Evolutionary conservation across 2,329 filamentous ascomycete genomes (phyloP).

Genomic region (Colletotrichum sp.): DNA sequence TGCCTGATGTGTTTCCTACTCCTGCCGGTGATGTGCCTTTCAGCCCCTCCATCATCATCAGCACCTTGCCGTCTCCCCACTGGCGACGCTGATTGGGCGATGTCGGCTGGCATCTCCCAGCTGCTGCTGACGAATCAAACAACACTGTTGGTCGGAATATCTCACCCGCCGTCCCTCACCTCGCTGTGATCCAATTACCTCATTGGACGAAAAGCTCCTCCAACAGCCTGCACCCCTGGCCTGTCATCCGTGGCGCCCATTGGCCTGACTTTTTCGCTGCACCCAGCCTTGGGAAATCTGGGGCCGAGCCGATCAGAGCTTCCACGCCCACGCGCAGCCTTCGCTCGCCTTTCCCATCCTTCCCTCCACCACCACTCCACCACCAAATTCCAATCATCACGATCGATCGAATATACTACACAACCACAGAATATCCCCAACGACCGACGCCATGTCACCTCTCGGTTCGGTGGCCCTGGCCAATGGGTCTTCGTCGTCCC

Average conservation of each 20-base stretch:
- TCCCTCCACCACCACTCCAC: not conserved
- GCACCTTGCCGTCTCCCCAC: not conserved
- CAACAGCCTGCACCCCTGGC: not conserved
- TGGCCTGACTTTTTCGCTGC: not conserved
- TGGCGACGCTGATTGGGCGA: not conserved
- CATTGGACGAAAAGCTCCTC: not conserved
- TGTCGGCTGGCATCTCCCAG: not conserved
- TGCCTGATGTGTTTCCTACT: not conserved
- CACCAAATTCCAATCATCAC: not conserved
- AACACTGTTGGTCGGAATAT: constrained; percentile 6
- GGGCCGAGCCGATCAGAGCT: constrained; percentile 21
- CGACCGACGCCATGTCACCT: constrained; percentile 21
- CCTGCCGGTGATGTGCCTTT: not conserved
- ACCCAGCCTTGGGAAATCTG: constrained; percentile 23
- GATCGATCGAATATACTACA: not conserved
- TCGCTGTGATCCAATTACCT: not conserved
- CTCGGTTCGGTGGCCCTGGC: constrained; percentile 51
- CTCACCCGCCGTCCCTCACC: not conserved
- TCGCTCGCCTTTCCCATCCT: constrained; percentile 13
- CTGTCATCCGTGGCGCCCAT: not conserved
- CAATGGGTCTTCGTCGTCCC: constrained; percentile 46
- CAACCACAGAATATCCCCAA: not conserved
- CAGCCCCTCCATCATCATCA: not conserved
- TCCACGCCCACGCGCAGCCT: constrained; percentile 14
- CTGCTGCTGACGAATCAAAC: not conserved